Evolutionary conservation across 306 rosid genomes (phyloP), one percentile per base, ranked within the genome.

Genomic region (Ormosia semicastrata): DNA sequence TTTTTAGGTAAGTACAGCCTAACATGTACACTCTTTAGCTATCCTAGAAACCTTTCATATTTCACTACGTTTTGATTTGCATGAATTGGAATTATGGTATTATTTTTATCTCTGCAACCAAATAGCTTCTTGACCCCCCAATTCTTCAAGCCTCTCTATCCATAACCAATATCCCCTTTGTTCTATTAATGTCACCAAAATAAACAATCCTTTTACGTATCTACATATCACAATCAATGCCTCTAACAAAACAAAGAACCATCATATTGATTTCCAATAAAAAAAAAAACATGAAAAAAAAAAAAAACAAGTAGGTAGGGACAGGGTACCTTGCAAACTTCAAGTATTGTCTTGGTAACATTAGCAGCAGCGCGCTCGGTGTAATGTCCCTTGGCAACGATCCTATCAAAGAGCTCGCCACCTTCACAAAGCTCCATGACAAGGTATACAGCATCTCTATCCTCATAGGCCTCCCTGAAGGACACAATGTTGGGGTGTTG

Each of bases 391-490:
- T 86, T 89, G 0, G 89, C 67, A 12, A 95, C 96, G 14, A 95
- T 95, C 78, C 93, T 73, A 83, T 95, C 99, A 43, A 95, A 95
- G 15, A 95, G 96, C 73, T 95, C 99, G 0, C 99, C 99, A 1
- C 98, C 99, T 79, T 88, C 89, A 43, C 98, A 95, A 2, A 93
- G 88, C 85, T 95, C 97, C 98, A 95, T 95, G 13, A 95, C 92
- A 12, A 95, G 90, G 80, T 95, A 95, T 30, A 93, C 92, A 1
- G 97, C 95, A 5, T 93, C 99, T 41, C 37, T 85, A 71, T 95
- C 99, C 81, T 95, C 99, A 39, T 69, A 93, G 4, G 95, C 99
- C 82, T 95, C 99, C 63, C 78, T 87, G 75, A 95, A 93, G 10
- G 79, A 9, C 4, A 95, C 99, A 13, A 95, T 92, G 37, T 90